A percentile compares a stretch with the other conserved stretches of the same genome.
Evolutionary conservation across 2,329 filamentous ascomycete genomes (phyloP).

Genomic region (Sporothrix protearum): DNA sequence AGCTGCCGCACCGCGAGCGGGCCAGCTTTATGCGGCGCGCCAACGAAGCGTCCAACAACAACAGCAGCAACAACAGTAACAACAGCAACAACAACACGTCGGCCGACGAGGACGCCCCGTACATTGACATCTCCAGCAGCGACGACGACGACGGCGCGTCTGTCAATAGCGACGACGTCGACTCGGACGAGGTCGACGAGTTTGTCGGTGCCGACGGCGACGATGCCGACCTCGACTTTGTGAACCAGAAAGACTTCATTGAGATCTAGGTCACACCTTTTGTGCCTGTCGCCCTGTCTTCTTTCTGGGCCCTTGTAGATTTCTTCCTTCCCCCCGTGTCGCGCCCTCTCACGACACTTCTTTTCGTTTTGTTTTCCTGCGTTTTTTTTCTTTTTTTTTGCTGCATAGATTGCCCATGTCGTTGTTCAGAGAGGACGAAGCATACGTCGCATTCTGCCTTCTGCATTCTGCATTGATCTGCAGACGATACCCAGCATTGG

Average conservation of each 20-base stretch:
- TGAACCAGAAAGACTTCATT: constrained; percentile 59
- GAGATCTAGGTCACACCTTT: constrained; percentile 35
- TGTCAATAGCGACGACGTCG: constrained; percentile 71
- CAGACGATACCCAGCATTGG: constrained; percentile 14
- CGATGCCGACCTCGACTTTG: constrained; percentile 51
- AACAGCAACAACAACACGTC: too few relatives aligned
- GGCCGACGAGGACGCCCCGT: background rate
- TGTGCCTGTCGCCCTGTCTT: background rate
- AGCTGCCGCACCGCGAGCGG: constrained; percentile 80
- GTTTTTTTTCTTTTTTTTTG: background rate
- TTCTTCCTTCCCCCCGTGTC: too few relatives aligned
- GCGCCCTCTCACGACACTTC: background rate
- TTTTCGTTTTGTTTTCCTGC: background rate
- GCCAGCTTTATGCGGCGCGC: constrained; percentile 70
- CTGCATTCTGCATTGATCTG: constrained; percentile 7
- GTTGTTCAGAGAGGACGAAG: background rate
- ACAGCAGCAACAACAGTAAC: background rate
- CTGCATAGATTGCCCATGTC: background rate
- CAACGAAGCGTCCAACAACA: constrained; percentile 52
- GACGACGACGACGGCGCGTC: constrained; percentile 76
- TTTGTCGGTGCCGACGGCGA: constrained; percentile 56
- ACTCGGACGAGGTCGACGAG: constrained; percentile 71
- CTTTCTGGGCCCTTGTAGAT: background rate
- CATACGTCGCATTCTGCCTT: background rate
- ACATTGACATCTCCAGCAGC: constrained; percentile 58